These are phyloP conservation scores for Aspergillus novofumigatus DNA, from an alignment of 2,329 filamentous ascomycete genomes.

Conservation along the genomic window DNA sequence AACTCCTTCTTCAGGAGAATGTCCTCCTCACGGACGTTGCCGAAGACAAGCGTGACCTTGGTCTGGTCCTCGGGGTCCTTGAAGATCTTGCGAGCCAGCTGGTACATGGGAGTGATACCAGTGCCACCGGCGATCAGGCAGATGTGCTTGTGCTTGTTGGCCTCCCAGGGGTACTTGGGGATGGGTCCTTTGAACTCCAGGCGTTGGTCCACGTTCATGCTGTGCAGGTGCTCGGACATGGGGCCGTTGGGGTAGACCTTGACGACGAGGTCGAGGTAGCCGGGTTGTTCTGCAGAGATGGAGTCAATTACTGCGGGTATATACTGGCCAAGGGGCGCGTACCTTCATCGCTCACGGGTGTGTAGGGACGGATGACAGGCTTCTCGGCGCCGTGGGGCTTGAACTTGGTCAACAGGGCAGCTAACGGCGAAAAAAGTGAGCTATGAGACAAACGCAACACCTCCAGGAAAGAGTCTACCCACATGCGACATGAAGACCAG, in stretches of 20 bases:
- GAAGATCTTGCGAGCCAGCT: constrained; percentile 87
- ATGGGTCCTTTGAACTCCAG: constrained; percentile 94
- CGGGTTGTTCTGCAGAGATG: constrained; percentile 58
- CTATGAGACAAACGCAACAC: neutral
- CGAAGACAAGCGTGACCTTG: constrained; percentile 92
- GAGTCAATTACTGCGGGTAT: neutral
- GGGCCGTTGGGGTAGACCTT: constrained; percentile 88
- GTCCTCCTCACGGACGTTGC: constrained; percentile 84
- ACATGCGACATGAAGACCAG: constrained; percentile 77
- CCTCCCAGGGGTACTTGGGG: constrained; percentile 82
- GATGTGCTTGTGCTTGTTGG: constrained; percentile 87
- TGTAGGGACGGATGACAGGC: constrained; percentile 86
- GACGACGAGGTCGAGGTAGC: constrained; percentile 82
- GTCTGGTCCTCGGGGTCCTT: constrained; percentile 95
- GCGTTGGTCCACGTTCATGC: constrained; percentile 72
- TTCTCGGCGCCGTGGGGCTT: constrained; percentile 80
- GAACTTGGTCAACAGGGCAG: constrained; percentile 85
- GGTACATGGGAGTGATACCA: constrained; percentile 97
- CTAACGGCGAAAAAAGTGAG: constrained; percentile 29
- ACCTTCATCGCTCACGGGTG: constrained; percentile 83
- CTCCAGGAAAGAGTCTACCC: constrained; percentile 19
- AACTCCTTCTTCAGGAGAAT: constrained; percentile 87
- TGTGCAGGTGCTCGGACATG: constrained; percentile 88
- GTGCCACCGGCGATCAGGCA: constrained; percentile 79
- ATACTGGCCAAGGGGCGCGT: constrained; percentile 4